Conservation (phyloP, 1,284 basidiomycete genomes). For the Polyporus tsugae region DNA sequence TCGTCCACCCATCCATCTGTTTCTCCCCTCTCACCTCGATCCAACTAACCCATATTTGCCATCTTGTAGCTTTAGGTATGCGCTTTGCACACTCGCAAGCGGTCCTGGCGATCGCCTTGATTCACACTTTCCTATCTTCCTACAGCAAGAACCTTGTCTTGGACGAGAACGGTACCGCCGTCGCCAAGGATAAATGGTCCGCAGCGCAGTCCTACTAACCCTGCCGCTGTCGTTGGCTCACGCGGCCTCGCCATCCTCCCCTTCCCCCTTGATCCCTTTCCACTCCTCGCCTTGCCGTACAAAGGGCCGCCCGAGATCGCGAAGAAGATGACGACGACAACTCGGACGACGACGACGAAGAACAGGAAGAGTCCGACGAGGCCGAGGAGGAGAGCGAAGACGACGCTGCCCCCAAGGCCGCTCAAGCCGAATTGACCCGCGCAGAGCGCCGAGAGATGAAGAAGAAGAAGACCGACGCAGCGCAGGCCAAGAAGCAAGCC, state of each 20-base stretch:
- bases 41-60: conserved; percentile 2
- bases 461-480: conserved; percentile 35
- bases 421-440: conserved; percentile 8
- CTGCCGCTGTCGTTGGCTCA: conserved; percentile 3
- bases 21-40: conserved; percentile 8
- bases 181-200: conserved; percentile 43
- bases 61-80: conserved; percentile 42
- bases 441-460: conserved; percentile 30
- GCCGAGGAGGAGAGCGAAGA: conserved; percentile 8
- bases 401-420: conserved; percentile 1
- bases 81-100: neutral
- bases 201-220: neutral
- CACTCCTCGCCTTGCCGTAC: neutral
- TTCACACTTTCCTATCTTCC: neutral
- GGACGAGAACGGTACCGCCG: conserved; percentile 69
- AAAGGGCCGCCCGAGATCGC: conserved; percentile 12
- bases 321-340: conserved; percentile 13
- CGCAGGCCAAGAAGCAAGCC: conserved; percentile 34
- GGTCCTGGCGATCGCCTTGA: neutral
- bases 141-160: conserved; percentile 65
- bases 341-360: conserved; percentile 3
- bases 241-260: neutral
- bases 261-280: neutral
- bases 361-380: conserved; percentile 12
- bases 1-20: conserved; percentile 15